Conservation (phyloP, 139 green algal genomes). For the Micromonas pusilla region DNA sequence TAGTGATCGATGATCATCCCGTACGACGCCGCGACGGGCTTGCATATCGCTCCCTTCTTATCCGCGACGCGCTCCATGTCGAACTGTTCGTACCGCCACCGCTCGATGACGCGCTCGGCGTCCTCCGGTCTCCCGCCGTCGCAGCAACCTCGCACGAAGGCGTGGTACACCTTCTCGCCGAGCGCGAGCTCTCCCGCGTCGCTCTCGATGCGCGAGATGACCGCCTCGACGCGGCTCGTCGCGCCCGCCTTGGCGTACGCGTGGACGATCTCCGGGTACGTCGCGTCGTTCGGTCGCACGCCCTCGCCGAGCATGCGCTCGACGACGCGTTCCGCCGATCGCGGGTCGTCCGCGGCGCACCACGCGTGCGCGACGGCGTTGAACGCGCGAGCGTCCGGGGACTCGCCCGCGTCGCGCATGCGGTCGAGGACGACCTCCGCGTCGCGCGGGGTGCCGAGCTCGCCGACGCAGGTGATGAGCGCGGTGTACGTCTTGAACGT, state of each 20-base stretch:
- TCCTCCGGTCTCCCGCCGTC: neutral
- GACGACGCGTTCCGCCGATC: neutral
- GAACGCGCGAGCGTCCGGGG: neutral
- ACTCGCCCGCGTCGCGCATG: neutral
- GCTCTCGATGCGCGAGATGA: neutral
- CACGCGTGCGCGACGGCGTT: slow-evolving; percentile 6
- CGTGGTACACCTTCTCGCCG: slow-evolving; percentile 8
- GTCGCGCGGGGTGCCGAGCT: neutral
- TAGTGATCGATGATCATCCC: slow-evolving; percentile 18
- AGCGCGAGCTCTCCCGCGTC: neutral
- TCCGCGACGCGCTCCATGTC: neutral
- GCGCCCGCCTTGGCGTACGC: slow-evolving; percentile 4
- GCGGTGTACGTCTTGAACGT: slow-evolving; percentile 21
- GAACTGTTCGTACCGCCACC: slow-evolving; percentile 20
- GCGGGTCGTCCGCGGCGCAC: slow-evolving; percentile 3
- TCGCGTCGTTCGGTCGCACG: neutral
- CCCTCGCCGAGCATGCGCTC: neutral
- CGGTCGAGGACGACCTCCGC: neutral
- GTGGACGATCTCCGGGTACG: slow-evolving; percentile 20
- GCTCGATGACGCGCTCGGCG: neutral
- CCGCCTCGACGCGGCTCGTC: neutral
- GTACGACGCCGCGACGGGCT: slow-evolving; percentile 9
- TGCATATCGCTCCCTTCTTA: neutral
- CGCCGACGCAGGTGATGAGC: neutral
- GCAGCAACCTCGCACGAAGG: neutral